phyloP scores from a whole-genome alignment of 306 rosid genomes.

The Lathyrus sativus region DNA sequence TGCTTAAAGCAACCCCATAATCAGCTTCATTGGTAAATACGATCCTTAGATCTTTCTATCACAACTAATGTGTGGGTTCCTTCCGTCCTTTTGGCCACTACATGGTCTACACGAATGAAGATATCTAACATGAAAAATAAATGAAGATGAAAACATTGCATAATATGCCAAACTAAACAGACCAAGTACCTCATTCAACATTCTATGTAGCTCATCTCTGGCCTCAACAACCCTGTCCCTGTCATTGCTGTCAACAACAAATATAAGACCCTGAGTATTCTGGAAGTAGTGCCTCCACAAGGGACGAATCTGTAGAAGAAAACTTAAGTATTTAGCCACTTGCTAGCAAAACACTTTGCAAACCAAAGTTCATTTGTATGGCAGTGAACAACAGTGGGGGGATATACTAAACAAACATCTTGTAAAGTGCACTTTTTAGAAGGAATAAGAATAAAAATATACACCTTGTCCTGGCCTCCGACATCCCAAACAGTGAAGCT shows the following conservation, averaged over 20 bases:
- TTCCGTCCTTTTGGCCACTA: neutral
- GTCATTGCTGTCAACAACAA: constrained; percentile 98
- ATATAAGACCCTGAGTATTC: constrained; percentile 99
- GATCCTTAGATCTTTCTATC: constrained; percentile 15
- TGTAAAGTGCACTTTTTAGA: neutral
- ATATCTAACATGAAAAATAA: constrained; percentile 9
- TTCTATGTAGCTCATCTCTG: constrained; percentile 95
- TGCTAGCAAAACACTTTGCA: neutral
- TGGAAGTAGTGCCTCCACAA: constrained; percentile 99
- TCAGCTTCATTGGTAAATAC: constrained; percentile 10
- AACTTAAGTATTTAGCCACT: constrained; percentile 25
- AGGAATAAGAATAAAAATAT: constrained; percentile 32
- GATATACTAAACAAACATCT: constrained; percentile 18
- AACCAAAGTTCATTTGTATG: neutral
- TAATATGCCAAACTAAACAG: constrained; percentile 5
- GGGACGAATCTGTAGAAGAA: constrained; percentile 86
- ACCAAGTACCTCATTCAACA: constrained; percentile 90
- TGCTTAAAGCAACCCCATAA: constrained; percentile 8
- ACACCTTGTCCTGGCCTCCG: constrained; percentile 99
- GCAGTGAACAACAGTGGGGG: neutral
- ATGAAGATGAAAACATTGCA: constrained; percentile 1
- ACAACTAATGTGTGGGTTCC: neutral
- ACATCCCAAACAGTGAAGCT: constrained; percentile 99
- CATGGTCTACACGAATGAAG: neutral
- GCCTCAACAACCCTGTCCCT: constrained; percentile 99